Evolutionary conservation across 2,329 filamentous ascomycete genomes (phyloP), one percentile per base, ranked within the genome.

Genomic region (Clarireedia paspali): DNA sequence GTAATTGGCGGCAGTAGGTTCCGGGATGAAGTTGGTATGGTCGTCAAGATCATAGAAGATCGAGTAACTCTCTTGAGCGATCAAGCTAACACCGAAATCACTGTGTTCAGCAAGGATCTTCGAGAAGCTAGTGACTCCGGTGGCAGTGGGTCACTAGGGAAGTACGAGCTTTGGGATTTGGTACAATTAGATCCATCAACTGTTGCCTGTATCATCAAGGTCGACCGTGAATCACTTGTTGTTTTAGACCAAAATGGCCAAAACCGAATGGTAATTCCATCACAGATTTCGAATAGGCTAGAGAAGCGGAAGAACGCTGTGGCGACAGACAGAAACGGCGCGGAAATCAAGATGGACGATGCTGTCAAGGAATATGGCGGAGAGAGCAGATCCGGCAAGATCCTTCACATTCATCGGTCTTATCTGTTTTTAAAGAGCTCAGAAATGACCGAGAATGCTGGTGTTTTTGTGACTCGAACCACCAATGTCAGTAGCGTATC

Each of bases 91-190:
- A 85, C 86, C 52, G 94, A 99, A 70, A 91, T 99, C 64, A 96
- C 91, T 0, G 94, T 99, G 36, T 99, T 99, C 70, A 96, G 92
- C 75, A 96, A 95, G 70, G 94, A 99, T 74, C 75, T 99, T 59
- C 84, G 95, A 63, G 89, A 96, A 71, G 94, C 94, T 27, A 90
- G 89, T 55, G 94, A 97, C 68, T 90, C 91, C 64, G 91, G 91
- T 60, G 91, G 89, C 15, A 85, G 91, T 67, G 88, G 89, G 27
- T 83, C 84, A 34, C 75, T 92, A n/a, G 90, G 90, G 10, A 89
- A 95, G 71, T 97, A 88, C 70, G 88, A 91, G 63, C 83, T 99
- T 36, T 90, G 95, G 64, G 94, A 99, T 70, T 80, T 99, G 26
- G 90, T 99, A 14, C 91, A 97, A 72, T 82, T 99, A 59, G 92